Conservation (phyloP, 768 basidiomycete species). For the Agrocybe praecox region DNA sequence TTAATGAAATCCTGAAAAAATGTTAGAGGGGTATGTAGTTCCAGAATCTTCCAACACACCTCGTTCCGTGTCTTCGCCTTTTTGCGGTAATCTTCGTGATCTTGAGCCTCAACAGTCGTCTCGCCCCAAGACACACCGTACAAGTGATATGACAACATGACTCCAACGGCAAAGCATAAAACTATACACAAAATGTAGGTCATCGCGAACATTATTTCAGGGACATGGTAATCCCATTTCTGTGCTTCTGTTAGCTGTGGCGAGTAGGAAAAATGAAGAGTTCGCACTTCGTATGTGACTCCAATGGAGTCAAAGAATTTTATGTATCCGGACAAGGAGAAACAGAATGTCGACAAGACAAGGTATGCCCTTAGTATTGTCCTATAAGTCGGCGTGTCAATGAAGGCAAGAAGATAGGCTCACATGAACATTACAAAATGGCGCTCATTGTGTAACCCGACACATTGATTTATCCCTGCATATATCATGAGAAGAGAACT, state of each 20-base stretch:
- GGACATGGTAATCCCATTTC: constrained; percentile 64
- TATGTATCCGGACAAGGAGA: constrained; percentile 63
- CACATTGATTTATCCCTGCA: constrained; percentile 95
- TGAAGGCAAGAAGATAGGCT: constrained; percentile 24
- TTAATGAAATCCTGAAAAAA: constrained; percentile 73
- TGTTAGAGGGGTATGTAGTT: not conserved
- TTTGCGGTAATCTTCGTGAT: constrained; percentile 76
- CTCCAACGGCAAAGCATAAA: constrained; percentile 70
- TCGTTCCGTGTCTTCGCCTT: constrained; percentile 71
- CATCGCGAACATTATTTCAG: constrained; percentile 70
- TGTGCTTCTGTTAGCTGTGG: not conserved
- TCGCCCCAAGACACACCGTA: constrained; percentile 75
- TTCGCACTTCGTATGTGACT: constrained; percentile 44
- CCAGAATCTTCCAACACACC: constrained; percentile 33
- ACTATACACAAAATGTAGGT: constrained; percentile 77
- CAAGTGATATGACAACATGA: constrained; percentile 76
- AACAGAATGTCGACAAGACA: constrained; percentile 66
- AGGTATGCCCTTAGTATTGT: constrained; percentile 71
- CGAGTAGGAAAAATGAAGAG: not conserved
- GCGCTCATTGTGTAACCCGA: constrained; percentile 92
- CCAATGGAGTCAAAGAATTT: constrained; percentile 62
- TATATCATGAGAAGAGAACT: not conserved
- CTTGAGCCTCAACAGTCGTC: constrained; percentile 89
- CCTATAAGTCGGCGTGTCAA: not conserved
- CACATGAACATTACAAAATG: constrained; percentile 97